Percentiles rank a stretch among this genome's conserved stretches.
Conservation (phyloP, 2,329 filamentous ascomycete genomes). For the Paecilomyces sp. region DNA sequence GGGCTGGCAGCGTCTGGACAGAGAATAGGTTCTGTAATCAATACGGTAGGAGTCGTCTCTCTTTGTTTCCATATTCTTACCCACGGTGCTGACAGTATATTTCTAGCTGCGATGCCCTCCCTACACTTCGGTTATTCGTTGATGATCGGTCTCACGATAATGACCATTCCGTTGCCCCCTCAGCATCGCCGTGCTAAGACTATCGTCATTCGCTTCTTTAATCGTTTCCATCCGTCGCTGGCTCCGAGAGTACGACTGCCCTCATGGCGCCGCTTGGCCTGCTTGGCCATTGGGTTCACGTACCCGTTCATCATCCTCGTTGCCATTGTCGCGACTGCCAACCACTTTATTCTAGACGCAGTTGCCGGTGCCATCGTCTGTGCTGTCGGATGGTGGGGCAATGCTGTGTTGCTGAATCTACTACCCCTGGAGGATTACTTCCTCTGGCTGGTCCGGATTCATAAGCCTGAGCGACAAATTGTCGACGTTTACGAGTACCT, state of each 20-base stretch:
- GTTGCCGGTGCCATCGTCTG: conserved; percentile 62
- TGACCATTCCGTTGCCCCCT: conserved; percentile 55
- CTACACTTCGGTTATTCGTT: conserved; percentile 71
- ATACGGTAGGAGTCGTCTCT: conserved; percentile 46
- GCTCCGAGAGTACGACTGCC: conserved; percentile 30
- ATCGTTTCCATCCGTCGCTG: conserved; percentile 10
- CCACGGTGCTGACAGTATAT: neutral
- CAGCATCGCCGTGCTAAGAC: conserved; percentile 41
- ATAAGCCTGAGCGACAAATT: conserved; percentile 48
- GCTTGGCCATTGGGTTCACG: conserved; percentile 47
- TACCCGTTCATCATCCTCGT: conserved; percentile 61
- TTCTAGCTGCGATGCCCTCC: conserved; percentile 62
- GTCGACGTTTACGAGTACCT: conserved; percentile 10
- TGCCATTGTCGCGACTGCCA: conserved; percentile 64
- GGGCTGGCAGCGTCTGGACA: conserved; percentile 63
- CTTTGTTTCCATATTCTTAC: neutral
- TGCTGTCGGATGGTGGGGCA: conserved; percentile 54
- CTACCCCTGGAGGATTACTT: conserved; percentile 63
- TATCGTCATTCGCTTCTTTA: conserved; percentile 24
- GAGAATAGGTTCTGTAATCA: conserved; percentile 69
- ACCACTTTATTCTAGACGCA: conserved; percentile 66
- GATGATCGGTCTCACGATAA: conserved; percentile 63
- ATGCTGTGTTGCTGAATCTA: conserved; percentile 53
- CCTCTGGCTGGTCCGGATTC: conserved; percentile 54
- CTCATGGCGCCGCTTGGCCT: conserved; percentile 45